These are phyloP conservation scores for Clitocybe nebularis DNA, from an alignment of 1,284 basidiomycete species.

Conservation along the genomic window DNA sequence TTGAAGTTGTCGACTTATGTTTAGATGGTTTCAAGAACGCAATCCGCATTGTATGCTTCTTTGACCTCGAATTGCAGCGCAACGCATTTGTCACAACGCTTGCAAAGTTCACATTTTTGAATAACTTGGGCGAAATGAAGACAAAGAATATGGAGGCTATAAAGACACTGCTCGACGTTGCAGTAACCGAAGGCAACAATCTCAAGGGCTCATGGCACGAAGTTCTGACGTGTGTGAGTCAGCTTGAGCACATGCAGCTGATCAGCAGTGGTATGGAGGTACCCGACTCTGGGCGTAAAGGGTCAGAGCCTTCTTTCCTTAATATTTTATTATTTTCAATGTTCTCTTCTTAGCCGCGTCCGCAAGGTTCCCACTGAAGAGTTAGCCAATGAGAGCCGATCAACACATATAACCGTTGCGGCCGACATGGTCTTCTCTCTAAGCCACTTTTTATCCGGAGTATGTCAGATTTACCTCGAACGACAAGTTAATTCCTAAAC, in stretches of 20 bases:
- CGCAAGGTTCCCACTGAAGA: conserved; percentile 85
- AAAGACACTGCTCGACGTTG: conserved; percentile 89
- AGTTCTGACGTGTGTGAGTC: conserved; percentile 92
- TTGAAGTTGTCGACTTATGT: conserved; percentile 89
- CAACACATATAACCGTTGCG: conserved; percentile 96
- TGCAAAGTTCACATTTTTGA: conserved; percentile 95
- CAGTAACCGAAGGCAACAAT: conserved; percentile 91
- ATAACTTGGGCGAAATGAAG: conserved; percentile 97
- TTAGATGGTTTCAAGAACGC: conserved; percentile 92
- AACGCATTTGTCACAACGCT: conserved; percentile 98
- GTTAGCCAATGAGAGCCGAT: conserved; percentile 93
- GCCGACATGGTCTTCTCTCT: conserved; percentile 99
- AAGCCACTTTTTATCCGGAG: conserved; percentile 91
- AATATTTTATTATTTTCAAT: conserved; percentile 1
- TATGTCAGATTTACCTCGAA: conserved; percentile 36
- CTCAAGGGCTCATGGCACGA: conserved; percentile 96
- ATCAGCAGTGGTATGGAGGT: conserved; percentile 86
- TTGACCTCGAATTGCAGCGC: conserved; percentile 91
- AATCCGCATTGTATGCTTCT: conserved; percentile 91
- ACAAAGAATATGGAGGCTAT: conserved; percentile 98
- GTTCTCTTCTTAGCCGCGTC: conserved; percentile 40
- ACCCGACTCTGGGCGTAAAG: conserved; percentile 75
- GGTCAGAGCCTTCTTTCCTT: conserved; percentile 43
- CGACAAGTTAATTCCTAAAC: conserved; percentile 10
- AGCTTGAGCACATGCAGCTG: conserved; percentile 95